Base-by-base conservation (phyloP, 257 asterid species). In the Solanum etuberosum region DNA sequence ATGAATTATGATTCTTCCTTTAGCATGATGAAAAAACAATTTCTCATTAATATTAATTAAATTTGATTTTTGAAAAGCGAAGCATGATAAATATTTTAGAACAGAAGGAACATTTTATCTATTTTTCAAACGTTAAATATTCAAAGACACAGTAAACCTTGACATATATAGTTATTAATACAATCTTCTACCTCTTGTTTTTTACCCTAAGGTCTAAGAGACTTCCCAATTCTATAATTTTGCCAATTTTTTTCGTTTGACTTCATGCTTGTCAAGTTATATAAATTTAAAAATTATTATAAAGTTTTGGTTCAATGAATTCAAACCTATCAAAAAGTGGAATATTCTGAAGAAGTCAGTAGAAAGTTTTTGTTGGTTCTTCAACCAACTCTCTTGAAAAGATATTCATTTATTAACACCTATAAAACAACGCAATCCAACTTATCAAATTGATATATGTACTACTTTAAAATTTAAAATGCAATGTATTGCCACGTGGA, bases 401-500 rank as follows among this genome's bases (percentile, higher is more conserved):
- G 12, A 38, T 3, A 32, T 8, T 54, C 51, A 83, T 63, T 40
- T 13, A 13, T 29, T 20, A 61, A 32, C 54, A 46, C 54, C 59
- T 51, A 51, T 16, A 51, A 51, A 51, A 51, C 59, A 51, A 48
- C 59, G 8, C 59, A 48, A 48, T 48, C 59, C 59, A 48, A 16
- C 59, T 48, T 48, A 48, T 16, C 59, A 35, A 61, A 40, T 46
- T 9, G 27, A 11, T 9, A 11, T 9, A 9, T 1, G 86, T 86
- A 88, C 78, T 74, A 34, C 35, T 71, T 84, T 81, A 42, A 16
- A 48, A 1, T 48, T 48, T 48, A 2, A 67, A 23, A 4, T 4
- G 81, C 16, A 32, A n/a, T 35, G n/a, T 68, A 8, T 6, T 5
- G 73, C 92, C 96, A 92, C 89, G 88, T 91, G 92, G 51, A 9